Evolutionary conservation across 371 early-diverging fungal genomes (phyloP).

Genomic region (Gilbertella persicaria): DNA sequence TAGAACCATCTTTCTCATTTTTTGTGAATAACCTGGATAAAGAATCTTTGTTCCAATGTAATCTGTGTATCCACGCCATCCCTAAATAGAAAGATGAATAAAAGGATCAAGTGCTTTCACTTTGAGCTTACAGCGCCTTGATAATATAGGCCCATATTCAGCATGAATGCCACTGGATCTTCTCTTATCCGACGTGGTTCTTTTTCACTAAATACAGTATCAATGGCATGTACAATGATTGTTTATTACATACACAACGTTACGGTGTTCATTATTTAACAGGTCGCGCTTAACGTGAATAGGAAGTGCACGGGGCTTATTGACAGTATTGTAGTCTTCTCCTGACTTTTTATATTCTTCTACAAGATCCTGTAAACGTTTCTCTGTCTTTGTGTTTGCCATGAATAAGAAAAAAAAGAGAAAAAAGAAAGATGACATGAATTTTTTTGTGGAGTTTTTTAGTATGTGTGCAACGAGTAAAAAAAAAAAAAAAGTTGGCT

Average conservation of each 20-base stretch:
- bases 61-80: conserved; percentile 79
- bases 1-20: conserved; percentile 62
- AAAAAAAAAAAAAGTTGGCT: neutral
- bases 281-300: conserved; percentile 29
- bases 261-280: conserved; percentile 21
- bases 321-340: conserved; percentile 7
- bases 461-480: neutral
- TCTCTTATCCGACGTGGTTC: conserved; percentile 71
- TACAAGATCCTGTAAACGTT: conserved; percentile 19
- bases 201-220: conserved; percentile 46
- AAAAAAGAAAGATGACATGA: neutral
- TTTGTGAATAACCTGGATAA: conserved; percentile 65
- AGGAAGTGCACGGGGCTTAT: conserved; percentile 15
- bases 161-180: conserved; percentile 79
- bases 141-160: conserved; percentile 70
- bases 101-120: neutral
- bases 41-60: conserved; percentile 78
- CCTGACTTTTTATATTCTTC: conserved; percentile 19
- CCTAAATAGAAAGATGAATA: conserved; percentile 37
- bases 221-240: no score
- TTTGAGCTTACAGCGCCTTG: conserved; percentile 62
- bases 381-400: conserved; percentile 13
- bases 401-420: conserved; percentile 6
- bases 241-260: conserved; percentile 41
- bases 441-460: no score